phyloP scores from a whole-genome alignment of 2,329 filamentous ascomycete genomes.

The Colletotrichum paranaense region DNA sequence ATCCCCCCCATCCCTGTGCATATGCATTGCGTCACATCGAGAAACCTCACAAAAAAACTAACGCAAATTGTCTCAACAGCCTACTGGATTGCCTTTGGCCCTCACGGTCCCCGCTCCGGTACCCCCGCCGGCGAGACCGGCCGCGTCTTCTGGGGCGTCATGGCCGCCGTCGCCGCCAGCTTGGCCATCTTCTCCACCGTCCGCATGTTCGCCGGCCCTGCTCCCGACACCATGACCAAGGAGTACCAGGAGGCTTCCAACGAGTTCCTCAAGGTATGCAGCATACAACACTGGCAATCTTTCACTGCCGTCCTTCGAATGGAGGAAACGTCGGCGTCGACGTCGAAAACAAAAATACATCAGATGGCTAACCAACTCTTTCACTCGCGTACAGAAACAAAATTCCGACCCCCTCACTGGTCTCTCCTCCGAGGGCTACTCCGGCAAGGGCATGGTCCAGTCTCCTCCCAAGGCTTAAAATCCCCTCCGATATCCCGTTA shows the following conservation, averaged over 20 bases:
- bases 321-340: neutral
- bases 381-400: conserved; percentile 70
- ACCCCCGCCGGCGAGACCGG: conserved; percentile 86
- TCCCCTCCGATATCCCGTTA: conserved; percentile 6
- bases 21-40: conserved; percentile 35
- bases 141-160: conserved; percentile 81
- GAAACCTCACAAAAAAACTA: conserved; percentile 42
- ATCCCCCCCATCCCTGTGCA: conserved; percentile 24
- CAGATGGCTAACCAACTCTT: too few relatives aligned
- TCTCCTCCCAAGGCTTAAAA: conserved; percentile 67
- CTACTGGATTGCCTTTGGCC: conserved; percentile 98
- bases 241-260: conserved; percentile 97
- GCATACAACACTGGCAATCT: too few relatives aligned
- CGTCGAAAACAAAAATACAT: too few relatives aligned
- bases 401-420: conserved; percentile 89
- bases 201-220: conserved; percentile 77
- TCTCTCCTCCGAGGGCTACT: conserved; percentile 82
- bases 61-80: conserved; percentile 69
- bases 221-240: conserved; percentile 91
- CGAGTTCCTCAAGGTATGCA: conserved; percentile 85
- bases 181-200: conserved; percentile 78
- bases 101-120: conserved; percentile 90
- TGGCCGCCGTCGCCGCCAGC: conserved; percentile 74
- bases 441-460: conserved; percentile 83
- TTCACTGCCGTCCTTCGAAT: too few relatives aligned